A percentile compares a stretch with the other conserved stretches of the same genome.
These are phyloP conservation scores for Exophiala xenobiotica DNA, from an alignment of 2,329 filamentous ascomycete genomes.

Conservation along the genomic window DNA sequence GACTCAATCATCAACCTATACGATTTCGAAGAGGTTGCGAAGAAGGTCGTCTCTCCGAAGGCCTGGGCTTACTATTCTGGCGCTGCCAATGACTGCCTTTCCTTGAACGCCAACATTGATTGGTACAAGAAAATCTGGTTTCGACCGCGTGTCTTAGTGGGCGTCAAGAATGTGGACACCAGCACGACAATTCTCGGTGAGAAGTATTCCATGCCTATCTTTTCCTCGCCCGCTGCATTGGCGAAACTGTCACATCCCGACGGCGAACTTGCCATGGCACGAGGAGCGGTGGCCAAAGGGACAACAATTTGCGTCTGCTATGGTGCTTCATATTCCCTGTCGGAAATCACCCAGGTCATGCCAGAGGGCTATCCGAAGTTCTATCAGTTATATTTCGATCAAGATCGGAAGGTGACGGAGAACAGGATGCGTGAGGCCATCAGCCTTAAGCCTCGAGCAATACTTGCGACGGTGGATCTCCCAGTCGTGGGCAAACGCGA, in stretches of 20 bases:
- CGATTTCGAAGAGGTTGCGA: constrained; percentile 26
- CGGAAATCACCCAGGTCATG: constrained; percentile 48
- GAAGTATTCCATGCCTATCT: constrained; percentile 24
- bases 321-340: constrained; percentile 58
- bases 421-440: constrained; percentile 49
- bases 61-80: constrained; percentile 32
- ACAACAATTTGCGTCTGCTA: constrained; percentile 53
- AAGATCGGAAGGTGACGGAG: constrained; percentile 53
- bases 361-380: constrained; percentile 27
- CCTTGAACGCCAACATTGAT: constrained; percentile 16
- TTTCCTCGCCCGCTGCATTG: constrained; percentile 32
- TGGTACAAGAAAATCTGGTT: constrained; percentile 47
- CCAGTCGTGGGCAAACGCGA: constrained; percentile 57
- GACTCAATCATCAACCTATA: constrained; percentile 22
- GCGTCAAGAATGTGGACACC: constrained; percentile 40
- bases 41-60: constrained; percentile 22
- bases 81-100: constrained; percentile 25
- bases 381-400: constrained; percentile 63
- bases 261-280: constrained; percentile 44
- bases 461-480: constrained; percentile 57
- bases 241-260: constrained; percentile 46
- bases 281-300: background rate
- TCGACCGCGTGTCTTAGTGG: constrained; percentile 45
- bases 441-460: constrained; percentile 47
- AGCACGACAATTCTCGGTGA: constrained; percentile 33